These are phyloP conservation scores for Exsudoporus frostii DNA, from an alignment of 768 basidiomycete species.

Conservation along the genomic window DNA sequence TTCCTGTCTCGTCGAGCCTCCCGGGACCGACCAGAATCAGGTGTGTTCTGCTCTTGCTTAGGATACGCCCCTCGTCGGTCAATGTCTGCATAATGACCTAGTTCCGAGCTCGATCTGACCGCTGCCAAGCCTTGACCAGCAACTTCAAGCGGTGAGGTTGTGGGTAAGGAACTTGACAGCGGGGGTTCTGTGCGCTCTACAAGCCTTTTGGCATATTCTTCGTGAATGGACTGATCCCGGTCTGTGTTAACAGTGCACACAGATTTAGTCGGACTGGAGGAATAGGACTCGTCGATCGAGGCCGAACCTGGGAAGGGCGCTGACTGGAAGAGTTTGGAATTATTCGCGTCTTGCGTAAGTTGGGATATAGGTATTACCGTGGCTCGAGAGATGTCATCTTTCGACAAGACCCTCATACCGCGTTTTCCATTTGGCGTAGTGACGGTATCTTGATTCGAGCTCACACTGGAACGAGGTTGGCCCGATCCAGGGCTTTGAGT, in stretches of 20 bases:
- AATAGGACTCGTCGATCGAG: constrained; percentile 28
- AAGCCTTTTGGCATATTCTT: constrained; percentile 36
- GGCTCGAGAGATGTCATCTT: constrained; percentile 60
- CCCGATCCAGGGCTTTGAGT: constrained; percentile 27
- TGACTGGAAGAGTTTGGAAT: constrained; percentile 59
- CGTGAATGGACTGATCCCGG: constrained; percentile 19
- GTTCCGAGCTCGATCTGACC: constrained; percentile 71
- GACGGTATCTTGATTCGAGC: constrained; percentile 36
- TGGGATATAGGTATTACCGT: constrained; percentile 55
- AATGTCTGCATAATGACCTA: constrained; percentile 76
- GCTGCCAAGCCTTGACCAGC: constrained; percentile 29
- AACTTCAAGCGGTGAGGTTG: constrained; percentile 43
- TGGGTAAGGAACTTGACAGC: constrained; percentile 59
- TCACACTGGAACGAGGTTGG: constrained; percentile 59
- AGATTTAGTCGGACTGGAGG: constrained; percentile 57
- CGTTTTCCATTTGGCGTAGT: constrained; percentile 29
- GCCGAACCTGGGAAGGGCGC: constrained; percentile 29
- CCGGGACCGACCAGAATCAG: constrained; percentile 52
- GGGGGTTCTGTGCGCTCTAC: constrained; percentile 54
- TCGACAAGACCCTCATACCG: constrained; percentile 44
- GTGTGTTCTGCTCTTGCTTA: constrained; percentile 45
- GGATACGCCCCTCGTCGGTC: constrained; percentile 32
- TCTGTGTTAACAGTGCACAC: constrained; percentile 42
- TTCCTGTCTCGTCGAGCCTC: constrained; percentile 54
- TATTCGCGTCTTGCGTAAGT: constrained; percentile 50